Base-by-base conservation (phyloP, 129 eudicot genomes). In the Saussurea involucrata region DNA sequence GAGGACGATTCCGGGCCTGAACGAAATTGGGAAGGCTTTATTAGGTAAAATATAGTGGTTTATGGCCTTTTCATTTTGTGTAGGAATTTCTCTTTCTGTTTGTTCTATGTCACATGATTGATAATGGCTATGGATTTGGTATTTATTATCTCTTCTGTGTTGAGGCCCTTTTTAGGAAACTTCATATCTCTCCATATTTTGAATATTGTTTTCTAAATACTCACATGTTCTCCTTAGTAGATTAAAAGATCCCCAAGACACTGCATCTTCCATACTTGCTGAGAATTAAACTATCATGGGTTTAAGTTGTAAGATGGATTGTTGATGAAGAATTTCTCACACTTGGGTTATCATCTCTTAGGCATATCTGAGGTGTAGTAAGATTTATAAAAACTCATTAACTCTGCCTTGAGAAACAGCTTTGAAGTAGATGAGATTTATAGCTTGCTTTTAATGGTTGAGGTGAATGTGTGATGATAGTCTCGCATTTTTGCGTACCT, bases 1-100 rank as follows among this genome's bases (percentile, higher is more conserved):
- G 98, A 86, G 90, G 76, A 93, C 98, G 25, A 87, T 94, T 81
- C 98, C 98, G 10, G 98, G 98, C 31, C 66, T 94, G 40, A 91
- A 94, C 63, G 97, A 94, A 65, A 84, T 94, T 34, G 96, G 90
- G 61, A 94, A 89, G 80, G 90, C 93, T 76, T 71, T 94, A 49
- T 67, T 94, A 87, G 98, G 98, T 94, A 87, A 73, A 72, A 22
- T 0, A 4, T 8, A 4, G 37, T 25, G 9, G 68, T 77, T 28
- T 29, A 18, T 63, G 46, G 10, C 3, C 0, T 46, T 24, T 80
- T 58, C 32, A 53, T 44, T 8, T 33, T 18, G 58, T n/a, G 22
- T 61, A 15, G 20, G 49, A 0, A 60, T 44, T 24, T 49, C 6
- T 15, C 24, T 32, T 18, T 55, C 32, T n/a, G 9, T 57, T 10